These are phyloP conservation scores for Penicillium palitans DNA, from an alignment of 2,329 filamentous ascomycete species.

Conservation along the genomic window DNA sequence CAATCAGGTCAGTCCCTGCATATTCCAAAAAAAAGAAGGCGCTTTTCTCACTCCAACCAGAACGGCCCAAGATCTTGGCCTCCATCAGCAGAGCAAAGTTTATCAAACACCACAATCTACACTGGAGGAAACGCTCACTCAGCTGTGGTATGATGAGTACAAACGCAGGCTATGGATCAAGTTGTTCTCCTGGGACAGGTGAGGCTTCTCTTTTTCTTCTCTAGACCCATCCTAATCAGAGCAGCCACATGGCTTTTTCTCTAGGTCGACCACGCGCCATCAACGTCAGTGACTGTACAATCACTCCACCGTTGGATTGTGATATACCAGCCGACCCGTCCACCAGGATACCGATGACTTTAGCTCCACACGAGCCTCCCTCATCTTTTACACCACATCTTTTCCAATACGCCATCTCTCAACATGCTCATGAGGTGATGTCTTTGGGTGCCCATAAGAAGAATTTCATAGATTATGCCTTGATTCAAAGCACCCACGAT, in stretches of 20 bases:
- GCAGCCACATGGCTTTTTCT: not conserved
- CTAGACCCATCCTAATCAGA: not conserved
- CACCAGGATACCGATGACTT: not conserved
- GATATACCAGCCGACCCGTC: slow-evolving; percentile 1
- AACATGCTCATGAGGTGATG: not conserved
- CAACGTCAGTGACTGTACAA: not conserved
- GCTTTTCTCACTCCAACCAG: not conserved
- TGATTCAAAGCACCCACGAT: not conserved
- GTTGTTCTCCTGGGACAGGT: not conserved
- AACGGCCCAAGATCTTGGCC: not conserved
- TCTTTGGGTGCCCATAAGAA: not conserved
- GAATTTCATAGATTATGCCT: not conserved
- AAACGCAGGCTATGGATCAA: not conserved
- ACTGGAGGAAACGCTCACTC: not conserved
- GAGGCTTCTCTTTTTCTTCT: not conserved
- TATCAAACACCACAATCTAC: not conserved
- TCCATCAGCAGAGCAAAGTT: not conserved
- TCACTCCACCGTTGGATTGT: not conserved
- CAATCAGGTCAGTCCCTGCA: not conserved
- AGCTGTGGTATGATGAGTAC: not conserved
- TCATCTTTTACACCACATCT: not conserved
- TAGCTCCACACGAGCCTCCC: not conserved
- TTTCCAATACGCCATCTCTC: not conserved
- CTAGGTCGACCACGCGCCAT: not conserved
- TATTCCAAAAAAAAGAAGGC: not conserved